These are phyloP conservation scores for Trichoderma oligosporum DNA, from an alignment of 2,329 filamentous ascomycete genomes.

Conservation along the genomic window DNA sequence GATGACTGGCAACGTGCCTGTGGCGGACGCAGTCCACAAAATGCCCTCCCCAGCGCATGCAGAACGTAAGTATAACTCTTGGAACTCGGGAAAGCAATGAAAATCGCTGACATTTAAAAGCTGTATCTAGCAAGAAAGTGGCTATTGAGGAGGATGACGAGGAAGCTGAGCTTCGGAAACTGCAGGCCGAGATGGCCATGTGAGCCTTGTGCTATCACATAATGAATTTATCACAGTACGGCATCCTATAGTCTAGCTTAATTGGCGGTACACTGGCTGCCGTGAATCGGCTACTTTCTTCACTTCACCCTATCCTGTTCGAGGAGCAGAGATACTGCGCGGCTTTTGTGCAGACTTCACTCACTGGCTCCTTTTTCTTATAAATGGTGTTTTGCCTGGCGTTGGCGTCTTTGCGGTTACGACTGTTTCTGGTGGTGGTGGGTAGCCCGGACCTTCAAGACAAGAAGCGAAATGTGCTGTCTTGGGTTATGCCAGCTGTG, in stretches of 20 bases:
- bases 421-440: constrained; percentile 4
- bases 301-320: not conserved
- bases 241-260: not conserved
- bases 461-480: constrained; percentile 5
- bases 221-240: not conserved
- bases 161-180: constrained; percentile 85
- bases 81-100: not conserved
- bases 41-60: constrained; percentile 71
- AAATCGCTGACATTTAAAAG: constrained; percentile 25
- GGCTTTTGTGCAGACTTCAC: not conserved
- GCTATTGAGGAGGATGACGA: constrained; percentile 81
- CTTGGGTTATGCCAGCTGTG: not conserved
- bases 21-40: constrained; percentile 70
- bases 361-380: constrained; percentile 11
- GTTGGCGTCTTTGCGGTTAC: constrained; percentile 30
- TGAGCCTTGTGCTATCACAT: constrained; percentile 38
- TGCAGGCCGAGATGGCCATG: constrained; percentile 98
- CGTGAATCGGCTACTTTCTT: not conserved
- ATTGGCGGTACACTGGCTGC: not conserved
- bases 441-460: not conserved
- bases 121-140: constrained; percentile 37
- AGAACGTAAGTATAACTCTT: constrained; percentile 61
- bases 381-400: constrained; percentile 29
- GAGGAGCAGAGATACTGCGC: not conserved
- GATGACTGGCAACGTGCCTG: constrained; percentile 78